Conservation (phyloP, 2,329 filamentous ascomycete species). For the Epichloe sylvatica region DNA sequence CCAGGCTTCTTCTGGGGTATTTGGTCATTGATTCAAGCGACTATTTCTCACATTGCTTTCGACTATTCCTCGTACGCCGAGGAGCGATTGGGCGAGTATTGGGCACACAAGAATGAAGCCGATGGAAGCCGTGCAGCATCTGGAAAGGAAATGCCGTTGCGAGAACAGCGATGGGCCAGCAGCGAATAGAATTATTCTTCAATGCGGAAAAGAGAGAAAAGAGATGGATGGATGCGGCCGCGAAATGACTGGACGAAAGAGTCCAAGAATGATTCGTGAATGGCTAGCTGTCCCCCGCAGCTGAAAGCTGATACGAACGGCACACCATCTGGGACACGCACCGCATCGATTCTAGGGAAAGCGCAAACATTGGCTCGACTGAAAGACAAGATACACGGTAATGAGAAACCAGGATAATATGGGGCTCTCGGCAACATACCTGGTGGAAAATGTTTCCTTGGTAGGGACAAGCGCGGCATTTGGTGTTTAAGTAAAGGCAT, state of each 20-base stretch:
- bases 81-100: slow-evolving; percentile 75
- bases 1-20: slow-evolving; percentile 89
- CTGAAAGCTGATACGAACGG: not conserved
- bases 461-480: slow-evolving; percentile 1
- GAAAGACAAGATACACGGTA: not conserved
- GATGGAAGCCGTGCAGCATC: slow-evolving; percentile 43
- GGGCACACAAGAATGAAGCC: slow-evolving; percentile 69
- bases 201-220: not conserved
- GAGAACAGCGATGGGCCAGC: slow-evolving; percentile 66
- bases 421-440: not conserved
- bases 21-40: slow-evolving; percentile 89
- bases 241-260: not conserved
- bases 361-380: not conserved
- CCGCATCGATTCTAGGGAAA: not conserved
- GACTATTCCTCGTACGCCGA: slow-evolving; percentile 91
- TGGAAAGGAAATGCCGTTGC: slow-evolving; percentile 50
- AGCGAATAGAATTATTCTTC: slow-evolving; percentile 7
- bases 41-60: slow-evolving; percentile 90
- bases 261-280: not conserved
- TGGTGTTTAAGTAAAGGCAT: slow-evolving; percentile 1
- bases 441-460: not conserved
- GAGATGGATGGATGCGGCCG: not conserved
- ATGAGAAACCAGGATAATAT: not conserved
- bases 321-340: not conserved
- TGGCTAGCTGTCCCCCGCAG: not conserved